These are phyloP conservation scores for Thuja plicata DNA, from an alignment of 83 land plant genomes.

Conservation along the genomic window DNA sequence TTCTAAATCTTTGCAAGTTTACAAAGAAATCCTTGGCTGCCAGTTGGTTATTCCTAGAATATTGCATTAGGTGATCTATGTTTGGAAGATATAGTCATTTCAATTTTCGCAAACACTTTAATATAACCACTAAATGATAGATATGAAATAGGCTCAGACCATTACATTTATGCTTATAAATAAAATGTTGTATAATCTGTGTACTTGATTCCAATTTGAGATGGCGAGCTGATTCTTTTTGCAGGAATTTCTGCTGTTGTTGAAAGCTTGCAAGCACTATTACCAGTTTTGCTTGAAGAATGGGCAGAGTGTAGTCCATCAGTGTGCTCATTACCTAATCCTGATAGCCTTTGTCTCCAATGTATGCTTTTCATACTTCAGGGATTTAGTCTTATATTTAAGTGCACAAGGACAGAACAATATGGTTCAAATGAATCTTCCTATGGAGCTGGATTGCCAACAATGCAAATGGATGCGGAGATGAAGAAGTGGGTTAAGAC, in stretches of 20 bases:
- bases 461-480: background rate
- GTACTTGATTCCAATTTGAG: background rate
- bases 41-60: background rate
- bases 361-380: conserved; percentile 10
- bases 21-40: background rate
- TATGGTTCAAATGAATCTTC: background rate
- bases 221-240: background rate
- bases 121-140: background rate
- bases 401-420: background rate
- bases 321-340: conserved; percentile 4
- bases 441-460: background rate
- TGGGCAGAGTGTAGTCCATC: conserved; percentile 13
- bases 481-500: conserved; percentile 11
- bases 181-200: background rate
- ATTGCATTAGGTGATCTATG: background rate
- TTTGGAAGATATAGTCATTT: background rate
- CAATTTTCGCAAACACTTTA: background rate
- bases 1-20: background rate
- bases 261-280: conserved; percentile 9
- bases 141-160: background rate
- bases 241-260: conserved; percentile 10
- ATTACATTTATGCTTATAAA: background rate
- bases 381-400: background rate
- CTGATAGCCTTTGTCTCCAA: conserved; percentile 7
- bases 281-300: conserved; percentile 13